Conservation (phyloP, 768 basidiomycete species). For the Dentipellis fragilis region DNA sequence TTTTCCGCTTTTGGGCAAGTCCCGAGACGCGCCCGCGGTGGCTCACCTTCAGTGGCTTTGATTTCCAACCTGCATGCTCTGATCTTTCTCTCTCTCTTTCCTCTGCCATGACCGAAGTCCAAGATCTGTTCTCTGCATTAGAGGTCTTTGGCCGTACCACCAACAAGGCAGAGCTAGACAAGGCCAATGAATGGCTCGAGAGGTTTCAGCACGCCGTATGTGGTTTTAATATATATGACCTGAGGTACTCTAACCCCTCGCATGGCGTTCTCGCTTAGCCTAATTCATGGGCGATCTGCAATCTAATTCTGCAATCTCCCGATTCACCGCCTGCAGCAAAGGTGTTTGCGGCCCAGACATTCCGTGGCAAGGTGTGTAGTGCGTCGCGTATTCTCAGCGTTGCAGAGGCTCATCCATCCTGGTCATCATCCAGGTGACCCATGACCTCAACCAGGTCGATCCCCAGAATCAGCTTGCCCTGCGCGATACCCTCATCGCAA, state of each 20-base stretch:
- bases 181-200: constrained; percentile 91
- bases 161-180: constrained; percentile 72
- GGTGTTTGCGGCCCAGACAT: constrained; percentile 93
- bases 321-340: constrained; percentile 74
- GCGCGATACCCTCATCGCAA: constrained; percentile 77
- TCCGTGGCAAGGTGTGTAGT: constrained; percentile 76
- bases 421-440: constrained; percentile 63
- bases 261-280: constrained; percentile 62
- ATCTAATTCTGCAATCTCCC: constrained; percentile 75
- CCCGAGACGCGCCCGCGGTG: background rate
- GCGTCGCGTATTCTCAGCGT: background rate
- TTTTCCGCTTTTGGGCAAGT: background rate
- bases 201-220: constrained; percentile 98
- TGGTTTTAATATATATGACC: constrained; percentile 24
- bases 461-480: constrained; percentile 61
- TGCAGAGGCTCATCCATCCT: constrained; percentile 9
- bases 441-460: constrained; percentile 87
- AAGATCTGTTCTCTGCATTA: constrained; percentile 65
- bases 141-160: constrained; percentile 75
- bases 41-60: background rate
- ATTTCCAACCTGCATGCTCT: background rate
- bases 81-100: background rate
- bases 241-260: constrained; percentile 55
- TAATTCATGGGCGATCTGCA: constrained; percentile 95
- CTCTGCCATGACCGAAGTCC: constrained; percentile 51